Conservation (phyloP, 1,139 yeast genomes). For the Candida sp. region DNA sequence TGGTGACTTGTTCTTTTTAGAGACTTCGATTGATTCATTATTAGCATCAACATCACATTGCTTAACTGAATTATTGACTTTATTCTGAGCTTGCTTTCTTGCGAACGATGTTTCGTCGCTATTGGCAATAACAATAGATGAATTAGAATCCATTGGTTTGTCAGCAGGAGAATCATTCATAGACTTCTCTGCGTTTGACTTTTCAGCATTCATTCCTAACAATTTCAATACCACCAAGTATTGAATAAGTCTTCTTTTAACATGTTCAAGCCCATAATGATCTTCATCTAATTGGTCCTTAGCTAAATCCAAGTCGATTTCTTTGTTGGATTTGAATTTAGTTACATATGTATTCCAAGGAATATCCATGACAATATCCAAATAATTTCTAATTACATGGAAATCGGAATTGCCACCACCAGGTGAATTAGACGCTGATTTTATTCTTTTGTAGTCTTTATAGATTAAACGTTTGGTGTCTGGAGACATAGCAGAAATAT, state of each 20-base stretch:
- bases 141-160: constrained; percentile 5
- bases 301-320: constrained; percentile 55
- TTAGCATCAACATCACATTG: constrained; percentile 10
- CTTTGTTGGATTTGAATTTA: constrained; percentile 35
- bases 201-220: constrained; percentile 42
- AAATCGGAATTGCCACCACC: constrained; percentile 66
- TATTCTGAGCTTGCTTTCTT: constrained; percentile 24
- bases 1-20: constrained; percentile 55
- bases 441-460: constrained; percentile 64
- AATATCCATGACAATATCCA: constrained; percentile 66
- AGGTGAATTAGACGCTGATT: constrained; percentile 43
- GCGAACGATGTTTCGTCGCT: constrained; percentile 31
- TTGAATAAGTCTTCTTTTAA: constrained; percentile 77
- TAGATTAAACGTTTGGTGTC: constrained; percentile 58
- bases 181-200: constrained; percentile 14
- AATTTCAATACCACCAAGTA: constrained; percentile 76
- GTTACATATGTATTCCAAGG: constrained; percentile 55
- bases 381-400: constrained; percentile 67
- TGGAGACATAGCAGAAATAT: constrained; percentile 26
- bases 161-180: constrained; percentile 4
- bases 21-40: constrained; percentile 21
- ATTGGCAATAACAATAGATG: constrained; percentile 33
- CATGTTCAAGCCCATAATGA: constrained; percentile 81
- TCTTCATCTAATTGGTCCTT: constrained; percentile 65
- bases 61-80: constrained; percentile 17